Conservation (phyloP, 345 rosid genomes). For the Aegle marmelos region DNA sequence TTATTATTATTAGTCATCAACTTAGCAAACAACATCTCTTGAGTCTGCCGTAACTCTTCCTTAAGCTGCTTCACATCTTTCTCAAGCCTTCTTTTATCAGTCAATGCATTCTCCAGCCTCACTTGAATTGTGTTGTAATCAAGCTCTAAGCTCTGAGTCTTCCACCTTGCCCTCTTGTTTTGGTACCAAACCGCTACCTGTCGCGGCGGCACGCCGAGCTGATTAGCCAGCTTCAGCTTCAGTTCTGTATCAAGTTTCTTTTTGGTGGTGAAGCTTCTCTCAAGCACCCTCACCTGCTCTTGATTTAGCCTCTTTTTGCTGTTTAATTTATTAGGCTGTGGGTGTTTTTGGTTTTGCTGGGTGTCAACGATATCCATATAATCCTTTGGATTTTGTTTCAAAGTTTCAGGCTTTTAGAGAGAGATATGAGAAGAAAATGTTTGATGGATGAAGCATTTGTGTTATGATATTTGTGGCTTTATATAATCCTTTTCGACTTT, state of each 20-base stretch:
- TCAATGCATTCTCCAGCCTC: slow-evolving; percentile 50
- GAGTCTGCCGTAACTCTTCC: slow-evolving; percentile 59
- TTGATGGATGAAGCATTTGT: neutral
- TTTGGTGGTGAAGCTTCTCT: slow-evolving; percentile 63
- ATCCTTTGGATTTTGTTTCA: neutral
- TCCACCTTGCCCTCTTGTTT: slow-evolving; percentile 90
- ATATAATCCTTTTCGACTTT: neutral
- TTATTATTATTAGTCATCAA: neutral
- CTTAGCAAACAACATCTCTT: slow-evolving; percentile 34
- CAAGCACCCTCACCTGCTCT: slow-evolving; percentile 68
- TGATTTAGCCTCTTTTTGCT: slow-evolving; percentile 62
- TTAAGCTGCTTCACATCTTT: slow-evolving; percentile 58
- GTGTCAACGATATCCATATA: slow-evolving; percentile 28
- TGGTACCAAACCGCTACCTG: slow-evolving; percentile 97
- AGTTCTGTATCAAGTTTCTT: slow-evolving; percentile 74
- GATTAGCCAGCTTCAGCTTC: slow-evolving; percentile 64
- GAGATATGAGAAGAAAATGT: neutral
- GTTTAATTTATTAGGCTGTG: slow-evolving; percentile 7
- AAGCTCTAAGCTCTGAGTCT: slow-evolving; percentile 70
- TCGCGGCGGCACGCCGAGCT: slow-evolving; percentile 66
- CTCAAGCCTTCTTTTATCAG: slow-evolving; percentile 59
- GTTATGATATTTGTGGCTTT: neutral
- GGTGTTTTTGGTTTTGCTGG: slow-evolving; percentile 23
- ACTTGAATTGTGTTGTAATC: slow-evolving; percentile 52
- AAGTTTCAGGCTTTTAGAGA: neutral